Conservation (phyloP, 2,329 filamentous ascomycete genomes). For the Plectosphaerella cucumerina region DNA sequence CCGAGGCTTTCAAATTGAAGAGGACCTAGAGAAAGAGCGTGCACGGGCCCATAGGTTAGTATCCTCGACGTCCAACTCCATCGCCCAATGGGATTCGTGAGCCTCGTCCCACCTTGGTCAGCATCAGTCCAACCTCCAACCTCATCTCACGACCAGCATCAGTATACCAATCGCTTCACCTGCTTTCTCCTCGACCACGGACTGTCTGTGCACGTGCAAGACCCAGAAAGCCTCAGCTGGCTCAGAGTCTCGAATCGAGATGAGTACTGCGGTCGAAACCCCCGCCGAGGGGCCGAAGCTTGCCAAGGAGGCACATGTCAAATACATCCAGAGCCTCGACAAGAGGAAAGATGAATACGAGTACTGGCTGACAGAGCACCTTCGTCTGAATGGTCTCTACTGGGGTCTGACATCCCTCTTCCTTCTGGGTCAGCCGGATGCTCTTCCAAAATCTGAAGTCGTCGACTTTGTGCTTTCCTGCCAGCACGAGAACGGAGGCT, state of each 20-base stretch:
- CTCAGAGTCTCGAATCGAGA: slow-evolving; percentile 10
- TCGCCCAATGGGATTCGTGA: too few species aligned
- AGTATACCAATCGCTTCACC: too few species aligned
- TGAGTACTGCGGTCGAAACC: slow-evolving; percentile 27
- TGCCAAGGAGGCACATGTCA: slow-evolving; percentile 64
- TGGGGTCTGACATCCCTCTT: slow-evolving; percentile 91
- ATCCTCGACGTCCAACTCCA: too few species aligned
- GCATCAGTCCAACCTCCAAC: too few species aligned
- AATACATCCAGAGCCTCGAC: slow-evolving; percentile 90
- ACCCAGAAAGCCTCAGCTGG: neutral
- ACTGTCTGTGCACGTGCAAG: too few species aligned
- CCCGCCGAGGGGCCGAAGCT: slow-evolving; percentile 39
- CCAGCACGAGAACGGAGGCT: slow-evolving; percentile 82
- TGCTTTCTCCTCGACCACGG: too few species aligned
- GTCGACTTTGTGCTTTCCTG: slow-evolving; percentile 96
- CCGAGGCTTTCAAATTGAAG: too few species aligned
- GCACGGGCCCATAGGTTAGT: too few species aligned
- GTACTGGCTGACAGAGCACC: slow-evolving; percentile 96
- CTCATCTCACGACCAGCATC: too few species aligned
- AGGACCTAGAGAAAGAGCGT: too few species aligned
- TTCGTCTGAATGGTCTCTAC: slow-evolving; percentile 92
- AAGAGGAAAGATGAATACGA: slow-evolving; percentile 90
- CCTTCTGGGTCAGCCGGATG: slow-evolving; percentile 75
- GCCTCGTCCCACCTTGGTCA: too few species aligned
- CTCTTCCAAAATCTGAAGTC: slow-evolving; percentile 73